phyloP scores from a whole-genome alignment of 169 alveolate genomes.

The Eimeria maxima region DNA sequence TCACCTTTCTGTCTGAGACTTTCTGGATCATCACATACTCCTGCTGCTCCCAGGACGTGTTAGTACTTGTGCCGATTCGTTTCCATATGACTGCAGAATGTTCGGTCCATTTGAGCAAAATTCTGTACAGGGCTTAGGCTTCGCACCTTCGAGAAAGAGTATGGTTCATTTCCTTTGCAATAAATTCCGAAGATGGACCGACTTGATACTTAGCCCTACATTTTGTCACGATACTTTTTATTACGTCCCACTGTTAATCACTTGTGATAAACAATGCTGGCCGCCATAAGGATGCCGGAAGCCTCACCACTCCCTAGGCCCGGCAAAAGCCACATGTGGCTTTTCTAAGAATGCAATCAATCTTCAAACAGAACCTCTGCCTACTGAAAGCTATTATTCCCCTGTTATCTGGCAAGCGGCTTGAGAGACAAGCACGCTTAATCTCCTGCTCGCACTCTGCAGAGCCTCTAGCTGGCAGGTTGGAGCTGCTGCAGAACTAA shows the following conservation, averaged over 20 bases:
- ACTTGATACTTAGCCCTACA: background rate
- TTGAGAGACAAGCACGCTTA: no score
- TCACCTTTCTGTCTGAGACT: background rate
- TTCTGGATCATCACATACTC: background rate
- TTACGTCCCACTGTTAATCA: background rate
- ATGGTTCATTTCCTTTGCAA: background rate
- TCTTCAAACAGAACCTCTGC: no score
- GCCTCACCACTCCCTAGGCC: no score
- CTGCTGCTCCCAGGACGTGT: background rate
- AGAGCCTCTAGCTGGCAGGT: no score
- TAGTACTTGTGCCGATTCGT: background rate
- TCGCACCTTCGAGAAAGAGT: no score
- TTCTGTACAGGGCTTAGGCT: background rate
- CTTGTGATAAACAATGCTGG: background rate
- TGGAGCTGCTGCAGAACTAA: no score
- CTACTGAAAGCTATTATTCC: no score
- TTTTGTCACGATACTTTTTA: background rate
- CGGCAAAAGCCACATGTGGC: no score
- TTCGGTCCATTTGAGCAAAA: background rate
- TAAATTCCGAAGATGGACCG: background rate
- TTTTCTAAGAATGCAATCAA: no score
- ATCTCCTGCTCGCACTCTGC: no score
- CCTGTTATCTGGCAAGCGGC: no score
- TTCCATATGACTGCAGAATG: background rate
- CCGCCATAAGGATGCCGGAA: background rate